A percentile compares a stretch with the other conserved stretches of the same genome.
Evolutionary conservation across 1,284 basidiomycete genomes (phyloP).

Genomic region (Ustilago hordei): DNA sequence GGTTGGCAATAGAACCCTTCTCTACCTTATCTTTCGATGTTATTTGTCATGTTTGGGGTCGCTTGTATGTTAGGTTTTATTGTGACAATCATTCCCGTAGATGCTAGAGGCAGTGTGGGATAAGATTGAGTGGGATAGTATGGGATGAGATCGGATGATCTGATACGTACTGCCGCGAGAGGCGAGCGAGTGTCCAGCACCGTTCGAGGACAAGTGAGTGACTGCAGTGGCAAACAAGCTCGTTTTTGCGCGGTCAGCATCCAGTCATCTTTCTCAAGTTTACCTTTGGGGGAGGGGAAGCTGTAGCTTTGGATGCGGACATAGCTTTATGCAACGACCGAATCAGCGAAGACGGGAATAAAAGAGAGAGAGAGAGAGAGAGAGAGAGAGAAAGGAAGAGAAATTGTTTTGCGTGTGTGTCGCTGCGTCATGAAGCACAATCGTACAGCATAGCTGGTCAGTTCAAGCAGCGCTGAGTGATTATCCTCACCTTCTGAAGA

Average conservation of each 20-base stretch:
- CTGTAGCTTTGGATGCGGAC: neutral
- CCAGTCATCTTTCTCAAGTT: constrained; percentile 14
- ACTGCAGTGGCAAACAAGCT: neutral
- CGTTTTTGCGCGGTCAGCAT: constrained; percentile 6
- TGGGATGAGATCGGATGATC: neutral
- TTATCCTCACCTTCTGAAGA: constrained; percentile 2
- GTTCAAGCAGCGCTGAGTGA: constrained; percentile 3
- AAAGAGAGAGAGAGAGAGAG: neutral
- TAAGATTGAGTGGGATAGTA: neutral
- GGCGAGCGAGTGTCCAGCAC: neutral
- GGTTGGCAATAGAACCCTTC: neutral
- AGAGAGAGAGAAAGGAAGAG: neutral
- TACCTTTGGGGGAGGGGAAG: constrained; percentile 4
- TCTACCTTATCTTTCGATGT: neutral
- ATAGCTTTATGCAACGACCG: neutral
- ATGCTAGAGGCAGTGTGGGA: neutral
- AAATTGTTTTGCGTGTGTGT: neutral
- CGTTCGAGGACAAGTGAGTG: neutral
- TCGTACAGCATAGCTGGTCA: neutral
- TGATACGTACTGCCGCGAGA: neutral
- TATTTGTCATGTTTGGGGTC: neutral
- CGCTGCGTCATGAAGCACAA: constrained; percentile 18
- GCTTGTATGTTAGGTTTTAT: neutral
- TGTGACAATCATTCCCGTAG: neutral
- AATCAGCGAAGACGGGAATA: neutral